Conservation (phyloP, 345 rosid genomes). For the Arabis alpina region DNA sequence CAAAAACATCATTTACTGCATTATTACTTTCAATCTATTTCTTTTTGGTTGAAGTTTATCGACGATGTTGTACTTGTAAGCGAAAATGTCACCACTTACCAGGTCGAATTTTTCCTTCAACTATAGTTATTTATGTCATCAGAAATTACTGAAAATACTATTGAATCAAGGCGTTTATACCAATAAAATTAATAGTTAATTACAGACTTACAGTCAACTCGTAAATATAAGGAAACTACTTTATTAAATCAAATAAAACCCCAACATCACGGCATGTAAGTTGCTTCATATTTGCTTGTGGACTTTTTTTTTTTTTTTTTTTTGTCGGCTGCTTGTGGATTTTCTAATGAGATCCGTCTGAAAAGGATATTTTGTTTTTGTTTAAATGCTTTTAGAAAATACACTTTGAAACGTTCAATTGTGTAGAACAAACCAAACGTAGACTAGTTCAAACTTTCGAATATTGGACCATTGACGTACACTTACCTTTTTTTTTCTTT, state of each 20-base stretch:
- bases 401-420: slow-evolving; percentile 38
- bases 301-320: slow-evolving; percentile 20
- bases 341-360: slow-evolving; percentile 14
- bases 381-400: neutral
- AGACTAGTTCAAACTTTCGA: slow-evolving; percentile 27
- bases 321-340: too few species aligned
- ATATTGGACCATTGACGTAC: slow-evolving; percentile 17
- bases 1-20: neutral
- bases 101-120: too few species aligned
- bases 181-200: too few species aligned
- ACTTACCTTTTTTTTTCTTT: too few species aligned
- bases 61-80: neutral
- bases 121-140: neutral
- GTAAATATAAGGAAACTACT: neutral
- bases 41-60: neutral
- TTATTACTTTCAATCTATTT: neutral
- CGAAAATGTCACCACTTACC: too few species aligned
- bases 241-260: neutral
- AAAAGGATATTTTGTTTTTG: slow-evolving; percentile 22
- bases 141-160: neutral
- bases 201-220: neutral
- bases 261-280: slow-evolving; percentile 21
- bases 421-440: slow-evolving; percentile 32
- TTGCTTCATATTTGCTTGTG: neutral
- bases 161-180: too few species aligned